Conservation (phyloP, 169 alveolate species). For the Plasmodium reichenowi region DNA sequence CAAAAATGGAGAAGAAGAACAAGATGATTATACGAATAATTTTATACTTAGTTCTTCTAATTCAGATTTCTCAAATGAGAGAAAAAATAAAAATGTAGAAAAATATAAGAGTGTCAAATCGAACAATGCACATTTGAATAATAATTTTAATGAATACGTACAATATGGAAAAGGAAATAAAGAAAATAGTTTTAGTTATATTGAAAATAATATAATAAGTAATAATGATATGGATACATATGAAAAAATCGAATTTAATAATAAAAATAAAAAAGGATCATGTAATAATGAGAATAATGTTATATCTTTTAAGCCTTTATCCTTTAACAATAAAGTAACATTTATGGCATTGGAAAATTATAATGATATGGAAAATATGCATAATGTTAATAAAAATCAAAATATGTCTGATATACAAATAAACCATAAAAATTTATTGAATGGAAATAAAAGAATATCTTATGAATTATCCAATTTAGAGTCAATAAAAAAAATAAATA, state of each 20-base stretch:
- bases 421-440: background rate
- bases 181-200: constrained; percentile 6
- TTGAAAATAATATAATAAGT: background rate
- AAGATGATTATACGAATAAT: background rate
- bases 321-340: constrained; percentile 56
- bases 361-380: background rate
- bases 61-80: constrained; percentile 51
- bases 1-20: background rate
- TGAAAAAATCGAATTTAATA: background rate
- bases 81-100: background rate
- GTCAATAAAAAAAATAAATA: constrained; percentile 18
- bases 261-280: background rate
- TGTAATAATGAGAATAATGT: background rate
- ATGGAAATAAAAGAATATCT: background rate
- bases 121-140: background rate
- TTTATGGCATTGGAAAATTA: constrained; percentile 30
- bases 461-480: constrained; percentile 17
- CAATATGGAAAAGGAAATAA: background rate
- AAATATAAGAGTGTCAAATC: constrained; percentile 10
- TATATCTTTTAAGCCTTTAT: background rate
- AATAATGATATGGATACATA: background rate
- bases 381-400: background rate
- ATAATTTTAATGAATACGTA: background rate
- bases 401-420: background rate
- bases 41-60: constrained; percentile 18